These are phyloP conservation scores for Ogataea wickerhamii DNA, from an alignment of 805 yeast species.

Conservation along the genomic window DNA sequence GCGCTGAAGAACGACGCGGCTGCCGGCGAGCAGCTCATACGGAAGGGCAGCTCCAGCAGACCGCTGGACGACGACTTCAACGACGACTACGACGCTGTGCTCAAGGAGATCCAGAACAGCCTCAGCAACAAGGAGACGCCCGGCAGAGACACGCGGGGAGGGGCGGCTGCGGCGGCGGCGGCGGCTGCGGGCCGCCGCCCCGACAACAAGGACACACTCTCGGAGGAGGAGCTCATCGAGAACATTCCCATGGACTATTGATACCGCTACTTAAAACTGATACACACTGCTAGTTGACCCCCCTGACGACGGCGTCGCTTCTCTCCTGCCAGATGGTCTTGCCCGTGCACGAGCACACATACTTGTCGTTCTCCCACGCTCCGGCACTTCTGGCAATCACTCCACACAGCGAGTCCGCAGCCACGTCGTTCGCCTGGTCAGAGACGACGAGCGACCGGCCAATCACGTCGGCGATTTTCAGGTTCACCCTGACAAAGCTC, in stretches of 20 bases:
- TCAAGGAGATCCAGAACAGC: conserved; percentile 6
- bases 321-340: conserved; percentile 96
- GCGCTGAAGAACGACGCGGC: conserved; percentile 20
- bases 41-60: conserved; percentile 17
- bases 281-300: conserved; percentile 33
- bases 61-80: conserved; percentile 19
- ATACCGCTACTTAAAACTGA: neutral
- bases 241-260: conserved; percentile 5
- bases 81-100: conserved; percentile 13
- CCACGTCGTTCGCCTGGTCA: conserved; percentile 35
- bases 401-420: conserved; percentile 59
- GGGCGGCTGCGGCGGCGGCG: conserved; percentile 1
- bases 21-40: conserved; percentile 3
- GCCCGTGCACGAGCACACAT: conserved; percentile 92
- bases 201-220: conserved; percentile 6
- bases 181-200: neutral
- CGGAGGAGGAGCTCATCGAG: conserved; percentile 19
- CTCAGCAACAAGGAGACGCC: neutral
- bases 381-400: conserved; percentile 97
- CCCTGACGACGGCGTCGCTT: conserved; percentile 63
- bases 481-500: conserved; percentile 41
- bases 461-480: conserved; percentile 57
- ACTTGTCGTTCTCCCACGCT: conserved; percentile 92
- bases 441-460: conserved; percentile 65
- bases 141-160: conserved; percentile 1